These are phyloP conservation scores for Metschnikowia koreensis DNA, from an alignment of 805 yeast species.

Conservation along the genomic window DNA sequence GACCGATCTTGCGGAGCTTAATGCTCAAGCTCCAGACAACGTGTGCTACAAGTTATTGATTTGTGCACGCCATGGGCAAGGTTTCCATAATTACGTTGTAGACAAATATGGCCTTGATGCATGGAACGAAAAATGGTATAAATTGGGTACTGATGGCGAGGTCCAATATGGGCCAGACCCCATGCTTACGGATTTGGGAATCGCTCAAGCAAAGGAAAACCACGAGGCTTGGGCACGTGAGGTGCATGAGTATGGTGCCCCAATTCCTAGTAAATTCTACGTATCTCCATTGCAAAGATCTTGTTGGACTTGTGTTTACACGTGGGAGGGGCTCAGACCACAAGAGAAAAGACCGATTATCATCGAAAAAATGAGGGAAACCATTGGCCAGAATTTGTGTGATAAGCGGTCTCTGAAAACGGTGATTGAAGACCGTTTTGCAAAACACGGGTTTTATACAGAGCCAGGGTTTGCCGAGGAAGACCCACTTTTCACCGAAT, in stretches of 20 bases:
- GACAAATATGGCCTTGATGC: constrained; percentile 51
- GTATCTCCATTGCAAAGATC: constrained; percentile 66
- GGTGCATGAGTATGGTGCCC: constrained; percentile 44
- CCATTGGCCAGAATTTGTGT: constrained; percentile 58
- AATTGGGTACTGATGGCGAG: constrained; percentile 52
- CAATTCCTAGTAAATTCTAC: constrained; percentile 55
- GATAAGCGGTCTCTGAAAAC: constrained; percentile 51
- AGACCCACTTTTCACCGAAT: constrained; percentile 46
- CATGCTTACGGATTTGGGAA: constrained; percentile 53
- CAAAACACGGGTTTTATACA: constrained; percentile 32
- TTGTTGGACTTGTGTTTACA: constrained; percentile 51
- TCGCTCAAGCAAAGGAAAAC: constrained; percentile 53
- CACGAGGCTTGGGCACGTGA: constrained; percentile 44
- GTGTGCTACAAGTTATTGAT: constrained; percentile 49
- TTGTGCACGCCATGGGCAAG: constrained; percentile 70
- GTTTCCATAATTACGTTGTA: constrained; percentile 59
- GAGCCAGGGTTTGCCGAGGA: constrained; percentile 48
- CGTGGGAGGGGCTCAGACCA: constrained; percentile 44
- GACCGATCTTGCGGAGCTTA: constrained; percentile 33
- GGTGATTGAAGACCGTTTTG: constrained; percentile 38
- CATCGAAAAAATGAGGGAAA: constrained; percentile 56
- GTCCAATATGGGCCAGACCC: constrained; percentile 62
- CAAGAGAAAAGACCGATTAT: constrained; percentile 20
- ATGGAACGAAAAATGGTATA: constrained; percentile 60
- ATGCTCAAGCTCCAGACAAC: constrained; percentile 30